Base-by-base conservation (phyloP, 2,329 filamentous ascomycete species). In the Diplodia seriata region DNA sequence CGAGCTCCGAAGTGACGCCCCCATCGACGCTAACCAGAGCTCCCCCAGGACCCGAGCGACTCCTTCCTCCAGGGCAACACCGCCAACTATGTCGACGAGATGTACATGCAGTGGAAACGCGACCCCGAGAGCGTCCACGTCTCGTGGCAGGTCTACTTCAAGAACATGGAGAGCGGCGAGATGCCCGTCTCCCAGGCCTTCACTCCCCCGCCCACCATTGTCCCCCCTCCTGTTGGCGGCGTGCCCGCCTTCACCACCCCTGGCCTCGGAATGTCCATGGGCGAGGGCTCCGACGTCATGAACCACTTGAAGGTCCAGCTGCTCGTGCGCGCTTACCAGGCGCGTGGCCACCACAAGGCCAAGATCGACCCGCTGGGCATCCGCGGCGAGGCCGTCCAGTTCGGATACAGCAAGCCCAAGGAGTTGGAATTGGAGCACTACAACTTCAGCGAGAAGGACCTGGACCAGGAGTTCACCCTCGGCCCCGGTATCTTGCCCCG, bases 101-200 rank as follows among this genome's bases (percentile, higher is more conserved):
- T 99, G 95, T 99, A 99, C 83, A 85, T 97, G 84, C 90, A 94
- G 79, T 99, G 95, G 95, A 97, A 94, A 83, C 86, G 91, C 72
- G 93, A 99, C 75, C 94, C 95, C 64, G 87, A 89, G 75, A 97
- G 92, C 78, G 95, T 99, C 69, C 95, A 99, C 82, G 87, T 97
- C 75, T 99, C 95, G 80, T 99, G 95, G 95, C 94, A 97, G 84
- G 90, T 96, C 78, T 99, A 99, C 87, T 99, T 99, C 87, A 92
- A 90, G 84, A 99, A 99, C 84, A 97, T 99, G 91, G 95, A 99
- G 85, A 91, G 89, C 73, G 95, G 95, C 80, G 92, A 95, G 77
- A 98, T 99, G 93, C 94, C 94, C 78, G 93, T 97, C 78, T 95
- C 94, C 71, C 92, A 97, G 82, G 95, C 95, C 74, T 99, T 99